These are phyloP conservation scores for Lolium perenne DNA, from an alignment of 176 grass and related monocot species.

Conservation along the genomic window DNA sequence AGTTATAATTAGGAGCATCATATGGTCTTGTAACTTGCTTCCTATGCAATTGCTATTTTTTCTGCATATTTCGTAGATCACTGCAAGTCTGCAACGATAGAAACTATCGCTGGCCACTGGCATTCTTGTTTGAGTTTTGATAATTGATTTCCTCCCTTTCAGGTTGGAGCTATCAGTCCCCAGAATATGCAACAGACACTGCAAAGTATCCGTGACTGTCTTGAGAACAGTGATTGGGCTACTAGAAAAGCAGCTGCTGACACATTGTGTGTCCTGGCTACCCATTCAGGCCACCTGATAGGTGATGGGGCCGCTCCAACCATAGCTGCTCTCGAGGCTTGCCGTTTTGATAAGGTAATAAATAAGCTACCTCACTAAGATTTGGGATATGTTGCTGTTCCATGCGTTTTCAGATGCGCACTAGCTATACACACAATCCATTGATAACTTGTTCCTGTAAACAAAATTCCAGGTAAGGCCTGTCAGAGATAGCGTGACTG, in stretches of 20 bases:
- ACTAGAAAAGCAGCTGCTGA: constrained; percentile 94
- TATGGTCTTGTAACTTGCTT: neutral
- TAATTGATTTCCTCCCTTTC: constrained; percentile 43
- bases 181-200: constrained; percentile 89
- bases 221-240: constrained; percentile 95
- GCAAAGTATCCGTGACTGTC: constrained; percentile 86
- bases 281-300: constrained; percentile 77
- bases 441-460: constrained; percentile 16
- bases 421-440: constrained; percentile 6
- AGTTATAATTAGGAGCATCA: constrained; percentile 27
- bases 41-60: neutral
- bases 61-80: constrained; percentile 19
- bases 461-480: constrained; percentile 77
- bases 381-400: constrained; percentile 10
- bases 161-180: constrained; percentile 91
- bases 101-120: neutral
- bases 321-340: constrained; percentile 78
- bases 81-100: constrained; percentile 26
- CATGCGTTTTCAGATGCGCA: constrained; percentile 32
- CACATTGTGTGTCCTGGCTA: constrained; percentile 79
- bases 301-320: constrained; percentile 73
- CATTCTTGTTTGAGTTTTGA: constrained; percentile 36
- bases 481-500: constrained; percentile 93
- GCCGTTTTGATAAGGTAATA: constrained; percentile 98
- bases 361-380: neutral